Evolutionary conservation across 768 basidiomycete genomes (phyloP), one percentile per base, ranked within the genome.

Genomic region (button mushroom (Agaricus bisporus)): DNA sequence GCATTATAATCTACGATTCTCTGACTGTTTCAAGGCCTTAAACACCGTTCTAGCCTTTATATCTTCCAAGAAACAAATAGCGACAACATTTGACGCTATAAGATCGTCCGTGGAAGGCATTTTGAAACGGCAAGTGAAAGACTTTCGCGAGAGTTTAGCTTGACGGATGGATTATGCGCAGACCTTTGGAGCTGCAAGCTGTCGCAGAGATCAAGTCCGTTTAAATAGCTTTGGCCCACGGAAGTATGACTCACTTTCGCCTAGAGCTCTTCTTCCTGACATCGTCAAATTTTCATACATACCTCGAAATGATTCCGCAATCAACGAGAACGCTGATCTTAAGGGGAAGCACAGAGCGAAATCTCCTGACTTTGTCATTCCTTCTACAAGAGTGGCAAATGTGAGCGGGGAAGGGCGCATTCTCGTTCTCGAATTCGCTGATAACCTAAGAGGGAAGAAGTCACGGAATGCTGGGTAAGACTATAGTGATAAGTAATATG

Each of bases 11-110:
- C 22, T 8, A 20, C 28, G 25, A 18, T 14, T 25, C 5, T 26
- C 43, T 42, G 22, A 54, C 42, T 42, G 26, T 18, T 10, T 25
- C 38, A 56, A 95, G 89, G 89, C 91, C 9, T 71, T 95, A 44
- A 95, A 94, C 60, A 91, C 91, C 12, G 89, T 95, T 4, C 77
- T 94, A 38, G 91, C 88, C 0, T 95, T 95, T 62, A 78, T 91
- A 37, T 88, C 89, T 2, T 84, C 89, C 0, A 77, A 89, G 56
- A 88, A 89, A 58, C 81, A 88, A 58, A 66, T 95, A 32, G 87
- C 90, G 6, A 84, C 81, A 6, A 93, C 89, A 0, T 95, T 93
- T 61, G 73, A 82, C 5, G 78, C 82, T 3, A 75, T 94, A 22
- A 78, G 86, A 41, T 75, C 79, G 12, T 90, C 89, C n/a, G 90